Base-by-base conservation (phyloP, 768 basidiomycete species). In the Boletus vinaceobasis region DNA sequence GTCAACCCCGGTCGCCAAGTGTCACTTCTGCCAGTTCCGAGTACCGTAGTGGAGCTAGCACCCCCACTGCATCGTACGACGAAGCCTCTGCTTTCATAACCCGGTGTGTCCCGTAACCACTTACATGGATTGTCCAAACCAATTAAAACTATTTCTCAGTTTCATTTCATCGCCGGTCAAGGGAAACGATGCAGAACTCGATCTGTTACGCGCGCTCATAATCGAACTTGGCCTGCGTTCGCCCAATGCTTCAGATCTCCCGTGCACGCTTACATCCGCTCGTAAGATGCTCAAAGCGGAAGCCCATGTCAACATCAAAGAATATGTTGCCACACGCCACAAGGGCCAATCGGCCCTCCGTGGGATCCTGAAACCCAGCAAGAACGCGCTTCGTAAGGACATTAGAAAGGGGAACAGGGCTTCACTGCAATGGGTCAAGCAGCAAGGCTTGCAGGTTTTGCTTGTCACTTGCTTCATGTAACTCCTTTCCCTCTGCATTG, bases 161-260 rank as follows among this genome's bases (percentile, higher is more conserved):
- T 60, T 62, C 37, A 55, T 72, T 43, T 59, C 61, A n/a, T 49
- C 51, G 26, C 65, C 67, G 19, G 45, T 48, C 23, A 52, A 56
- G 32, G 57, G 54, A 27, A 52, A 49, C 0, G 56, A 44, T 19
- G 19, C 52, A 26, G 75, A 81, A 37, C 79, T 91, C 35, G 75
- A 79, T 7, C 74, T 91, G 37, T 75, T 90, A 7, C 89, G 90
- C 53, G 83, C 87, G 0, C 79, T 91, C 55, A 83, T 89, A 60
- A 75, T 90, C 56, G 90, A 91, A 71, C 76, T 91, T n/a, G 88
- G 88, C n/a, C 73, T 80, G 49, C 69, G 57, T 62, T 74, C 74
- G 15, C 75, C 76, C 0, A 73, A 72, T 31, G 71, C 75, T 57
- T 63, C 50, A 21, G 69, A 75, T 26, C 73, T 88, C 3, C 89